These are phyloP conservation scores for Colletotrichum melonis DNA, from an alignment of 2,329 filamentous ascomycete genomes.

Conservation along the genomic window DNA sequence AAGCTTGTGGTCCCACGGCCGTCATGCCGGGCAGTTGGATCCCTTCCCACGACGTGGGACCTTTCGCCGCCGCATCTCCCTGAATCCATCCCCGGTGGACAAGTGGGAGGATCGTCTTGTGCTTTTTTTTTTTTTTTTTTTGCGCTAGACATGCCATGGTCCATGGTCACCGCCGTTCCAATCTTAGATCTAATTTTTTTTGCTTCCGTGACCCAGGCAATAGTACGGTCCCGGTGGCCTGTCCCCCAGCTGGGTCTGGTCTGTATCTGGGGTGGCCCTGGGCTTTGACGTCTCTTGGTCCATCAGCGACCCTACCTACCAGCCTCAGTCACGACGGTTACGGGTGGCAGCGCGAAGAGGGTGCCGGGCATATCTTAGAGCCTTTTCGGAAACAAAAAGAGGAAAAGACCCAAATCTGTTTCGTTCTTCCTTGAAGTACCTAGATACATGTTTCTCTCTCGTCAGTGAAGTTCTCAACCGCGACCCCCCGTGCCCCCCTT, in stretches of 20 bases:
- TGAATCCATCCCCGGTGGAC: conserved; percentile 36
- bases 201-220: conserved; percentile 34
- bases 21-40: conserved; percentile 38
- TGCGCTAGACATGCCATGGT: conserved; percentile 36
- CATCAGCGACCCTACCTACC: neutral
- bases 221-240: conserved; percentile 35
- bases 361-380: too few relatives aligned
- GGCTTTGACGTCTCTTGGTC: conserved; percentile 37
- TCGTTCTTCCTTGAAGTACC: too few relatives aligned
- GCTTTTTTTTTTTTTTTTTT: too few relatives aligned
- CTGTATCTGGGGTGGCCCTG: conserved; percentile 36
- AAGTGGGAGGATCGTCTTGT: conserved; percentile 38
- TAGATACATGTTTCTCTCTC: too few relatives aligned
- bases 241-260: conserved; percentile 38
- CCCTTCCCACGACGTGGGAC: conserved; percentile 34
- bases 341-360: too few relatives aligned
- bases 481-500: too few relatives aligned
- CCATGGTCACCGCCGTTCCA: conserved; percentile 39
- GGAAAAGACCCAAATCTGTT: too few relatives aligned
- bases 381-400: too few relatives aligned
- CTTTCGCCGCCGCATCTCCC: conserved; percentile 35
- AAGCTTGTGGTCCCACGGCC: conserved; percentile 36
- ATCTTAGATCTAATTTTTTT: conserved; percentile 37
- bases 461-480: too few relatives aligned
- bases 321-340: too few relatives aligned